Evolutionary conservation across 148 eudicot species (phyloP), one percentile per base, ranked within the genome.

Genomic region (Simmondsia chinensis): DNA sequence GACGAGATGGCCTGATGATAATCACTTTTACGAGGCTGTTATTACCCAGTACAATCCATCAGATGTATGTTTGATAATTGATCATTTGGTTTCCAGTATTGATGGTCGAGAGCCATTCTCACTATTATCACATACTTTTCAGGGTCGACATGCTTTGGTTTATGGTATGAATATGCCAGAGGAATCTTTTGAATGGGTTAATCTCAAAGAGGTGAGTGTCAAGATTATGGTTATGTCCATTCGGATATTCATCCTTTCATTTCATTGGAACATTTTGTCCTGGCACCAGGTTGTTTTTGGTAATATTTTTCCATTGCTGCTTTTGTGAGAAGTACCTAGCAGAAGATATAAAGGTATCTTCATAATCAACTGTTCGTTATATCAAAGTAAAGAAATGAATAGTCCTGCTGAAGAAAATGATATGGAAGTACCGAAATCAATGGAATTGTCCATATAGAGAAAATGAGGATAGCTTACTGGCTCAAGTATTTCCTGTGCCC

Each of bases 1-100:
- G 80, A 91, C 84, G 14, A 74, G 75, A 72, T 91, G 95, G 95
- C 97, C 95, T 17, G 94, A 68, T 12, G 95, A 91, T 60, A 76
- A 78, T 59, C 79, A 72, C 39, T 91, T 91, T 48, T 91, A 91
- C 44, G 88, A 85, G 70, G 97, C 97, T 55, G 67, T 74, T 24
- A 72, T 91, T 52, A 60, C 76, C 47, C 71, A 86, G 20, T 91
- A 74, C 70, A 74, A 85, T 57, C 63, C 80, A 26, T 43, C 67
- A 18, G 84, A 81, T 67, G 97, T 89, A 78, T 57, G 66, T 58
- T 57, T 15, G 46, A 52, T 10, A 32, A 34, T 54, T 50, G 32
- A 26, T 16, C 15, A 57, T 24, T 9, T 41, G n/a, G 10, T 22
- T 29, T 63, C 55, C 26, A 29, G 33, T 53, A 34, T 44, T 38